Conservation (phyloP, 345 rosid species). For the Anacardium occidentale region DNA sequence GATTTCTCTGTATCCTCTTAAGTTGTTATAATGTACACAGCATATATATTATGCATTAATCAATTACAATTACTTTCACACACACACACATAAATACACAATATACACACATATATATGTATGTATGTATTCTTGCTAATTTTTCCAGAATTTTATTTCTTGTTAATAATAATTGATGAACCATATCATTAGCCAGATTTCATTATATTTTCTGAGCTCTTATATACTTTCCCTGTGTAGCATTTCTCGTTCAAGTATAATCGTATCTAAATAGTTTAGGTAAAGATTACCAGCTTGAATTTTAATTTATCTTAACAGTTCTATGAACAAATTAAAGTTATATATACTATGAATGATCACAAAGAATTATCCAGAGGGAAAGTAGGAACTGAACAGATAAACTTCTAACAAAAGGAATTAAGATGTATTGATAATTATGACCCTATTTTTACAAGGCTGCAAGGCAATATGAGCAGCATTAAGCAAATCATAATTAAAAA, state of each 20-base stretch:
- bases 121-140: too few relatives aligned
- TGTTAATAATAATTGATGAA: background rate
- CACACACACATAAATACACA: too few relatives aligned
- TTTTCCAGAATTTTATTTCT: too few relatives aligned
- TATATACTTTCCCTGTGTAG: background rate
- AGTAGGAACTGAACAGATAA: background rate
- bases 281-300: background rate
- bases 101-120: too few relatives aligned
- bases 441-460: background rate
- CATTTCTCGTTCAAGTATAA: background rate
- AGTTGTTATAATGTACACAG: too few relatives aligned
- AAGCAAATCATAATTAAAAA: background rate
- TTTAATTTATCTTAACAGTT: background rate
- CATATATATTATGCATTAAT: too few relatives aligned
- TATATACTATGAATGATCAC: background rate
- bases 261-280: background rate
- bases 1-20: too few relatives aligned
- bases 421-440: background rate
- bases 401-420: background rate
- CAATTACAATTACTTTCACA: too few relatives aligned
- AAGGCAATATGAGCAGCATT: constrained; percentile 1
- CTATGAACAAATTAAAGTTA: background rate
- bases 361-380: background rate
- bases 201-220: background rate
- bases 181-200: background rate